These are phyloP conservation scores for Botrytis byssoidea DNA, from an alignment of 2,329 filamentous ascomycete species.

Conservation along the genomic window DNA sequence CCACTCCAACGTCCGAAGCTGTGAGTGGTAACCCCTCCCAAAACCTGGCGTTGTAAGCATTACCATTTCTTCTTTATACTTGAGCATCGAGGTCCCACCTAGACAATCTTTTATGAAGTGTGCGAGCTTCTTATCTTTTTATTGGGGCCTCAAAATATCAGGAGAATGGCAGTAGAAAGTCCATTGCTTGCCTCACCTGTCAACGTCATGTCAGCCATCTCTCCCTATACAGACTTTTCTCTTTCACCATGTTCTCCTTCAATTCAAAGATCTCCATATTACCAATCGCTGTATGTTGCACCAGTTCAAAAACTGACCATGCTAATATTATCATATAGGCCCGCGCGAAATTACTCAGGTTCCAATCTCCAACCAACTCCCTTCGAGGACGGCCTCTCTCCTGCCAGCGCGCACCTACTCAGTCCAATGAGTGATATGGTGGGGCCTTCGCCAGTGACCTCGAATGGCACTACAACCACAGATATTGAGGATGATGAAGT, in stretches of 20 bases:
- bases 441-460: slow-evolving; percentile 81
- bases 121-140: slow-evolving; percentile 12
- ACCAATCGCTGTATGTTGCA: slow-evolving; percentile 51
- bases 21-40: slow-evolving; percentile 17
- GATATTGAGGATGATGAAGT: slow-evolving; percentile 82
- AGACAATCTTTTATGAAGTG: not conserved
- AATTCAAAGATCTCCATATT: slow-evolving; percentile 45
- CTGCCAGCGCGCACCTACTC: slow-evolving; percentile 47
- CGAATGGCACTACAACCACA: slow-evolving; percentile 77
- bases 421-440: slow-evolving; percentile 68
- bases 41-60: slow-evolving; percentile 22
- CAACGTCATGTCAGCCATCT: slow-evolving; percentile 54
- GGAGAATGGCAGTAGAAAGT: slow-evolving; percentile 58
- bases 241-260: slow-evolving; percentile 52
- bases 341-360: slow-evolving; percentile 46
- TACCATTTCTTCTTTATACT: slow-evolving; percentile 16
- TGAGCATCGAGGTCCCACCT: slow-evolving; percentile 2
- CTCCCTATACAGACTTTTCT: slow-evolving; percentile 55
- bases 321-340: slow-evolving; percentile 40
- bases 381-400: slow-evolving; percentile 38
- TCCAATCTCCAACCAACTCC: slow-evolving; percentile 53
- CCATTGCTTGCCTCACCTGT: slow-evolving; percentile 62
- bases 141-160: not conserved
- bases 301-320: slow-evolving; percentile 13
- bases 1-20: slow-evolving; percentile 19